These are phyloP conservation scores for Flaveria ramosissima DNA, from an alignment of 129 eudicot species.

Conservation along the genomic window DNA sequence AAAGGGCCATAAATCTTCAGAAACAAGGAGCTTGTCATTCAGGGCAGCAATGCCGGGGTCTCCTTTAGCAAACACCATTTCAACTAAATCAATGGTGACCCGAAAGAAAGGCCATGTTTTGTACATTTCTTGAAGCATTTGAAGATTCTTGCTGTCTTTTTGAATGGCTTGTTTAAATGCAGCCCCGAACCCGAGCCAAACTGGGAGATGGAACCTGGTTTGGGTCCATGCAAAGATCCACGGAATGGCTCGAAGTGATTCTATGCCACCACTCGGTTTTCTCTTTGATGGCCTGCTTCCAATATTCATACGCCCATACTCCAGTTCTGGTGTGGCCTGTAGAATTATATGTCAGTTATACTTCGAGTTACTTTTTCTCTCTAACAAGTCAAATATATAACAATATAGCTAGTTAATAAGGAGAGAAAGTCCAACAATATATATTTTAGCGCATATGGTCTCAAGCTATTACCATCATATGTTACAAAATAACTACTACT, in stretches of 20 bases:
- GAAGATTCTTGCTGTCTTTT: slow-evolving; percentile 64
- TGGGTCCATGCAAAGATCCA: slow-evolving; percentile 99
- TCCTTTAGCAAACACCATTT: slow-evolving; percentile 99
- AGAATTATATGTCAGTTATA: neutral
- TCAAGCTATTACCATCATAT: neutral
- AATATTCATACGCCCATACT: slow-evolving; percentile 98
- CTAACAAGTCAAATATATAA: too few relatives aligned
- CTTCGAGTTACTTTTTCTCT: too few relatives aligned
- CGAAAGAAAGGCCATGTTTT: slow-evolving; percentile 96
- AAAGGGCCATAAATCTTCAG: slow-evolving; percentile 76
- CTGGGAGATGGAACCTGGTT: slow-evolving; percentile 97
- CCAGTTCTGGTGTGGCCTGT: slow-evolving; percentile 95
- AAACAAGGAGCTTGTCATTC: slow-evolving; percentile 93
- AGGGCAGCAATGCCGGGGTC: slow-evolving; percentile 91
- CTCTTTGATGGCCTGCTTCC: slow-evolving; percentile 98
- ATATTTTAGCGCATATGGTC: neutral
- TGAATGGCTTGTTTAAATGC: slow-evolving; percentile 76
- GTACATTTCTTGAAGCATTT: slow-evolving; percentile 89
- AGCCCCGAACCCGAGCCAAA: slow-evolving; percentile 98
- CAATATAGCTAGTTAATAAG: neutral
- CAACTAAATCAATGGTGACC: slow-evolving; percentile 93
- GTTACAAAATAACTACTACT: neutral
- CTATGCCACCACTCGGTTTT: slow-evolving; percentile 96
- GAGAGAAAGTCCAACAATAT: neutral
- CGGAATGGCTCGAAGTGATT: slow-evolving; percentile 96